phyloP scores from a whole-genome alignment of 129 eudicot species.

The Arctium minus region DNA sequence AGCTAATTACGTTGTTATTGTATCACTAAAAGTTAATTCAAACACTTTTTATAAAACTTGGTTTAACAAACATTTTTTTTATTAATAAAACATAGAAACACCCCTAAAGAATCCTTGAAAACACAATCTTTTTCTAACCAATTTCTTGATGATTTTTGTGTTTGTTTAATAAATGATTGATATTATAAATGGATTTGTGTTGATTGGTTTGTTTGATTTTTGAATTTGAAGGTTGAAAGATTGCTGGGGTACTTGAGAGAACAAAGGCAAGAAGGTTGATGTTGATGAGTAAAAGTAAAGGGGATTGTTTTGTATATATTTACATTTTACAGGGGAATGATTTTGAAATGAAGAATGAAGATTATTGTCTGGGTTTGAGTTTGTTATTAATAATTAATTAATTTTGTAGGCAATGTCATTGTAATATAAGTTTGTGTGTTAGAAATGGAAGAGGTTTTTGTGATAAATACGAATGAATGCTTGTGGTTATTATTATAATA shows the following conservation, averaged over 20 bases:
- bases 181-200: neutral
- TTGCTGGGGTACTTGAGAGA: slow-evolving; percentile 62
- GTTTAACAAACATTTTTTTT: too few relatives aligned
- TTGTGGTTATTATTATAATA: too few relatives aligned
- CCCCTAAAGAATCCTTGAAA: neutral
- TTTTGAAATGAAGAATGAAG: neutral
- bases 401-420: neutral
- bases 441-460: neutral
- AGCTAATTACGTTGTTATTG: too few relatives aligned
- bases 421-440: neutral
- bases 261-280: slow-evolving; percentile 62
- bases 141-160: neutral
- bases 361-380: neutral
- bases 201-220: neutral
- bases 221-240: slow-evolving; percentile 48
- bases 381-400: neutral
- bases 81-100: too few relatives aligned
- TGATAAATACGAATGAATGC: neutral
- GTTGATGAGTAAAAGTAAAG: neutral
- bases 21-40: too few relatives aligned
- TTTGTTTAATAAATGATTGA: too few relatives aligned
- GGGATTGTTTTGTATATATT: neutral
- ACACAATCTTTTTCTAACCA: too few relatives aligned
- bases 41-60: too few relatives aligned
- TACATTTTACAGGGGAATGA: neutral